These are phyloP conservation scores for Suillus luteus DNA, from an alignment of 768 basidiomycete species.

Conservation along the genomic window DNA sequence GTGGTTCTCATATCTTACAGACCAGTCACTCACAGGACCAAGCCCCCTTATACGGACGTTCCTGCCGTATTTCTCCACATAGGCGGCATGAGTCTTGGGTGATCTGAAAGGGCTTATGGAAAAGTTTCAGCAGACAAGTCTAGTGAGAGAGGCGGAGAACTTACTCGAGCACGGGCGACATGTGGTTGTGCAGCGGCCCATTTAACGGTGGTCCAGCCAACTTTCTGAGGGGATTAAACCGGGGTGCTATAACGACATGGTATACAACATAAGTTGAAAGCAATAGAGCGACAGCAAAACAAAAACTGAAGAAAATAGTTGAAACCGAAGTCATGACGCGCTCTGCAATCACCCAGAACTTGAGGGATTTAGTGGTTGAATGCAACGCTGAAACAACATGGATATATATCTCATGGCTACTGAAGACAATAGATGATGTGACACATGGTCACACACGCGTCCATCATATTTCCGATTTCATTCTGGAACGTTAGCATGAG, in stretches of 20 bases:
- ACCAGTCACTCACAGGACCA: conserved; percentile 58
- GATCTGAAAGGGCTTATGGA: conserved; percentile 54
- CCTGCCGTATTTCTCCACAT: conserved; percentile 63
- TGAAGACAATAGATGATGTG: conserved; percentile 15
- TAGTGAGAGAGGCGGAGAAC: conserved; percentile 22
- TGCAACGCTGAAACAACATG: conserved; percentile 5
- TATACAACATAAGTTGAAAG: conserved; percentile 26
- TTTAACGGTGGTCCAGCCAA: conserved; percentile 63
- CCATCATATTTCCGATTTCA: conserved; percentile 11
- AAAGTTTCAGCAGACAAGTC: background rate
- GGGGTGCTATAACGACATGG: conserved; percentile 28
- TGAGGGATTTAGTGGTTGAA: background rate
- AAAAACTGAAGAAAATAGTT: conserved; percentile 12
- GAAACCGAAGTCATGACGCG: conserved; percentile 14
- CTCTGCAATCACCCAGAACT: background rate
- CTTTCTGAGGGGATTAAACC: conserved; percentile 47
- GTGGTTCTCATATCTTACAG: background rate
- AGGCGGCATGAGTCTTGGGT: conserved; percentile 52
- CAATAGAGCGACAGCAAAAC: conserved; percentile 16
- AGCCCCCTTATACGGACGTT: conserved; percentile 69
- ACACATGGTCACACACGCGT: conserved; percentile 13
- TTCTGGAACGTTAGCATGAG: background rate
- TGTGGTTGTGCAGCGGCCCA: conserved; percentile 54
- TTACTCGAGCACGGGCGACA: conserved; percentile 60
- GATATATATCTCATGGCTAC: conserved; percentile 9